Conservation (phyloP, 2,329 filamentous ascomycete genomes). For the Ambrosiella xylebori region DNA sequence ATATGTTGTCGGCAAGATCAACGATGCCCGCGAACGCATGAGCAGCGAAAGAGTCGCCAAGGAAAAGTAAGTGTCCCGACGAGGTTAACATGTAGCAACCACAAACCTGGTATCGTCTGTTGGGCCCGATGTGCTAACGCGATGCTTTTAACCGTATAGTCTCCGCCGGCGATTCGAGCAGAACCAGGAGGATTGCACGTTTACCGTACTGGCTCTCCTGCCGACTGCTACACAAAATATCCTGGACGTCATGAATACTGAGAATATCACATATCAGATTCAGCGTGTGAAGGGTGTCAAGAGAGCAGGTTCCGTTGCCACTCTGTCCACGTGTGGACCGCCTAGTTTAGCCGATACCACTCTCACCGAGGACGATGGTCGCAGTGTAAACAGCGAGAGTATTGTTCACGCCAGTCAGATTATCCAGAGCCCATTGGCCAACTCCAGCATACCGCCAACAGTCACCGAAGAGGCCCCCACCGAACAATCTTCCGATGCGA, state of each 20-base stretch:
- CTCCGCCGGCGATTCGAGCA: constrained; percentile 92
- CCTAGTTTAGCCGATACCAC: constrained; percentile 51
- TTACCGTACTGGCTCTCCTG: constrained; percentile 87
- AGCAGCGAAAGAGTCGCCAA: constrained; percentile 87
- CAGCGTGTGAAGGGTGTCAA: constrained; percentile 71
- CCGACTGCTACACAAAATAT: constrained; percentile 85
- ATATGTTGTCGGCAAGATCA: constrained; percentile 81
- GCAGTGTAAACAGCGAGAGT: constrained; percentile 64
- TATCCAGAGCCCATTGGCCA: constrained; percentile 28
- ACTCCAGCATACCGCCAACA: constrained; percentile 20
- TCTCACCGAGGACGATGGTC: constrained; percentile 65
- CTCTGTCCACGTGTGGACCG: constrained; percentile 36
- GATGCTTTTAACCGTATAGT: constrained; percentile 29
- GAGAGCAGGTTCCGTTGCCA: constrained; percentile 38
- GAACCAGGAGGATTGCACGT: constrained; percentile 97
- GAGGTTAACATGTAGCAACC: not conserved
- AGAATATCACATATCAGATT: constrained; percentile 81
- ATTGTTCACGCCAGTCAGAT: constrained; percentile 72
- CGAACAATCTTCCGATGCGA: not conserved
- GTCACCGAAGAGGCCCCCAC: constrained; percentile 14
- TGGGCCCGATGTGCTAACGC: not conserved
- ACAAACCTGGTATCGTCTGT: too few species aligned
- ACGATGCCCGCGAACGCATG: constrained; percentile 89
- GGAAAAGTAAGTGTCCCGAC: constrained; percentile 61
- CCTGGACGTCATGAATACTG: constrained; percentile 72